These are phyloP conservation scores for Ambrosiella xylebori DNA, from an alignment of 2,329 filamentous ascomycete species.

Conservation along the genomic window DNA sequence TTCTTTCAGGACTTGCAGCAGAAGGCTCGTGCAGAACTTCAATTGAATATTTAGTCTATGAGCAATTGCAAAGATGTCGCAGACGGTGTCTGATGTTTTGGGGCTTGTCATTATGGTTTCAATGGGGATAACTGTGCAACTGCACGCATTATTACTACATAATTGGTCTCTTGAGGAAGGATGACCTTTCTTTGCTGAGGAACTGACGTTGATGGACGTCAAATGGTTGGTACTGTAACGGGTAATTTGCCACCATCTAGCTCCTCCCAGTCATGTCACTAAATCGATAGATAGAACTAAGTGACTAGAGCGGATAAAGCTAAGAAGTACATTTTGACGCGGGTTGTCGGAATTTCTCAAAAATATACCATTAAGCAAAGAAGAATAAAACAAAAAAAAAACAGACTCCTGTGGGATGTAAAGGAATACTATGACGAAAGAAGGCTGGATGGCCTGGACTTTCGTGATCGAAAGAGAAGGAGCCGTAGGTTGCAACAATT, in stretches of 20 bases:
- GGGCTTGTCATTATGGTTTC: neutral
- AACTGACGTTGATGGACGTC: too few relatives aligned
- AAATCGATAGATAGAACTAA: too few relatives aligned
- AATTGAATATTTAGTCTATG: neutral
- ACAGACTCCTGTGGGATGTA: neutral
- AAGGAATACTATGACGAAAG: neutral
- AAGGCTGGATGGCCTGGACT: neutral
- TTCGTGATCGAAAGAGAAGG: neutral
- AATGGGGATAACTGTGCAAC: neutral
- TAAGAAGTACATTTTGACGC: too few relatives aligned
- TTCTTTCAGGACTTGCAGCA: neutral
- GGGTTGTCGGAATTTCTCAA: too few relatives aligned
- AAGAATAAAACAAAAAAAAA: neutral
- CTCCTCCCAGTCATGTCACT: too few relatives aligned
- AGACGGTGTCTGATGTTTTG: neutral
- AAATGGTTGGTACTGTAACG: too few relatives aligned
- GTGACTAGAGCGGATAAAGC: too few relatives aligned
- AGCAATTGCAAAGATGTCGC: neutral
- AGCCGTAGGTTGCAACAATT: neutral
- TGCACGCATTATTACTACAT: neutral
- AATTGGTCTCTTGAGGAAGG: neutral
- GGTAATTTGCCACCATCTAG: too few relatives aligned
- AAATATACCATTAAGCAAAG: too few relatives aligned
- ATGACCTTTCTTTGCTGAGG: too few relatives aligned
- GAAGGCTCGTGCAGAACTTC: neutral